Percentiles rank a stretch among this genome's conserved stretches.
Conservation (phyloP, 345 rosid genomes). For the Viola odorata region DNA sequence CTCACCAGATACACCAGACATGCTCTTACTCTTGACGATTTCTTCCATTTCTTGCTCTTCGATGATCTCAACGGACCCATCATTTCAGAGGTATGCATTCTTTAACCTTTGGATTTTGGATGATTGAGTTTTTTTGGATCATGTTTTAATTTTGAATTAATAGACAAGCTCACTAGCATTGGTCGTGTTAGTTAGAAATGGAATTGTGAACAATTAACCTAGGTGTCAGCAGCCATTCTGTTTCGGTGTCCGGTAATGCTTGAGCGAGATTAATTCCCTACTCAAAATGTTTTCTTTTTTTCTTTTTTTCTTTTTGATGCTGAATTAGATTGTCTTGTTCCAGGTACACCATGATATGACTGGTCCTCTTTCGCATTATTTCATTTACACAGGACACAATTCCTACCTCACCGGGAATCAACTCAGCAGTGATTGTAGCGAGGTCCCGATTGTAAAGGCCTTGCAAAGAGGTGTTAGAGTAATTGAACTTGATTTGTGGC, state of each 20-base stretch:
- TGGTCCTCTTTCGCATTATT: constrained; percentile 83
- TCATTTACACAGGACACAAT: constrained; percentile 89
- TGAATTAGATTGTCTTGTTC: not conserved
- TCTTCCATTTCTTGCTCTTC: constrained; percentile 23
- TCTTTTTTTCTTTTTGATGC: not conserved
- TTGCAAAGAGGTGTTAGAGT: constrained; percentile 79
- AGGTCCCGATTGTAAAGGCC: constrained; percentile 74
- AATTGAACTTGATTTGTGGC: constrained; percentile 96
- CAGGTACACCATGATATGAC: constrained; percentile 92
- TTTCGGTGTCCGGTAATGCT: no score
- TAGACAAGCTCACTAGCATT: no score
- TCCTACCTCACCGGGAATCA: constrained; percentile 92
- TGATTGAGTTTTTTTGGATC: no score
- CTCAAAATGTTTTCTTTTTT: not conserved
- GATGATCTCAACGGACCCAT: constrained; percentile 28
- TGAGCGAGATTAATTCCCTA: no score
- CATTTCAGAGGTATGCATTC: constrained; percentile 10
- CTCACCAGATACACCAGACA: constrained; percentile 6
- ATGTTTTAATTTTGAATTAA: no score
- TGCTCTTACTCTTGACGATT: constrained; percentile 21
- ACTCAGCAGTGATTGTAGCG: constrained; percentile 91
- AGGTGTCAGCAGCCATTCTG: no score
- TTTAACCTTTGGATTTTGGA: no score
- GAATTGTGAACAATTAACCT: no score
- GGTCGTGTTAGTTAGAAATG: no score